These are phyloP conservation scores for Amanita jacksonii DNA, from an alignment of 768 basidiomycete genomes.

Conservation along the genomic window DNA sequence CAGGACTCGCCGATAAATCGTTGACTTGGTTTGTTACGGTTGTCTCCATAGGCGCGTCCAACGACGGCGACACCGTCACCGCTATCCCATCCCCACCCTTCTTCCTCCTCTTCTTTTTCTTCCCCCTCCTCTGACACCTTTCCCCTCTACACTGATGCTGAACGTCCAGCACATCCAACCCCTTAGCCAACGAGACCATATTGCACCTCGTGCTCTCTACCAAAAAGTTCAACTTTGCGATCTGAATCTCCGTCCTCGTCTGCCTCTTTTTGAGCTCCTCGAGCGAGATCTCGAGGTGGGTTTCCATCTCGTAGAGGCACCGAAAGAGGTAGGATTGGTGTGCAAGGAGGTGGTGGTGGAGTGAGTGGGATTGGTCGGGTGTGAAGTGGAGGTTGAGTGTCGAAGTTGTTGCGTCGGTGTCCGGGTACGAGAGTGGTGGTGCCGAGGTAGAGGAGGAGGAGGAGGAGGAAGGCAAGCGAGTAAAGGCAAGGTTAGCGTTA, in stretches of 20 bases:
- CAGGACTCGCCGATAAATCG: not conserved
- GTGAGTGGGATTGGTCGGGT: not conserved
- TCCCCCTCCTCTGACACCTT: too few relatives aligned
- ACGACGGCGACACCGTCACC: too few relatives aligned
- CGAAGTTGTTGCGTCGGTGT: too few relatives aligned
- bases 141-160: too few relatives aligned
- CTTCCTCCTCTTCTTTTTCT: too few relatives aligned
- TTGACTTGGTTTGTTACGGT: not conserved
- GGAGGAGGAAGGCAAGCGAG: too few relatives aligned
- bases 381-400: not conserved
- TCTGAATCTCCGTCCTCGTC: not conserved
- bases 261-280: not conserved
- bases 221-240: not conserved
- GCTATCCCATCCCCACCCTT: too few relatives aligned
- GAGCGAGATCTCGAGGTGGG: not conserved
- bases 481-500: too few relatives aligned
- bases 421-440: too few relatives aligned
- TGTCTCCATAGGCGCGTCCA: too few relatives aligned
- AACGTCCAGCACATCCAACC: not conserved
- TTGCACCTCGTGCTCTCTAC: conserved; percentile 1
- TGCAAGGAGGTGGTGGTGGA: not conserved
- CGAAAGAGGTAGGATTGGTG: not conserved
- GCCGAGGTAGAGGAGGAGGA: too few relatives aligned
- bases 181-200: not conserved
- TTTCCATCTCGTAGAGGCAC: conserved; percentile 4